A percentile compares a stretch with the other conserved stretches of the same genome.
Evolutionary conservation across 1,284 basidiomycete genomes (phyloP).

Genomic region (Rhodotorula sp.): DNA sequence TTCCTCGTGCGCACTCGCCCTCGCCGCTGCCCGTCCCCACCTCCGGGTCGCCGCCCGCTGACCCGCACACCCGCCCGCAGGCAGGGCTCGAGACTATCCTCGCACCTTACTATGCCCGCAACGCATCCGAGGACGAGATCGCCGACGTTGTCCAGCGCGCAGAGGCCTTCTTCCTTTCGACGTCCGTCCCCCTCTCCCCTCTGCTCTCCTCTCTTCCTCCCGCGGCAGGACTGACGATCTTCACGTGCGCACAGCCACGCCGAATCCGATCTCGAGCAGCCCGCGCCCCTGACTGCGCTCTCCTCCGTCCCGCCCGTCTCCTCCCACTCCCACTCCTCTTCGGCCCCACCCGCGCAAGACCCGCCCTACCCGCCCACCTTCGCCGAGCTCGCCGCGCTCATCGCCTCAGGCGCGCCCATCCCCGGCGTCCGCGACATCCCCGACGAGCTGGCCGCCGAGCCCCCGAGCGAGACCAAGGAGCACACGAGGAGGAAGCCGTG

Average conservation of each 20-base stretch:
- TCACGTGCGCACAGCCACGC: not conserved
- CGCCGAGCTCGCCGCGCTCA: slow-evolving; percentile 43
- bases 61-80: slow-evolving; percentile 8
- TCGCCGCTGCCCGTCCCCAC: not conserved
- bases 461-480: slow-evolving; percentile 27
- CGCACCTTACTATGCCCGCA: slow-evolving; percentile 26
- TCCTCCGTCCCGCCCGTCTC: not conserved
- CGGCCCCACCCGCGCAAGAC: not conserved
- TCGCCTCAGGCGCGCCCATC: slow-evolving; percentile 42
- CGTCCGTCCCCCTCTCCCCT: slow-evolving; percentile 3
- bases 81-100: slow-evolving; percentile 37
- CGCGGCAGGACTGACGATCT: not conserved
- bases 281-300: not conserved
- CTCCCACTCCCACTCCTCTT: not conserved
- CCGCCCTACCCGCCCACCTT: slow-evolving; percentile 45
- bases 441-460: slow-evolving; percentile 37
- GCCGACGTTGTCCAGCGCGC: slow-evolving; percentile 35
- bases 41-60: not conserved
- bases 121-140: slow-evolving; percentile 36
- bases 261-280: not conserved
- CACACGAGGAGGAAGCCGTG: slow-evolving; percentile 41
- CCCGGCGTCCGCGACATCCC: slow-evolving; percentile 45
- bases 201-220: not conserved
- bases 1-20: slow-evolving; percentile 15
- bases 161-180: slow-evolving; percentile 39